Percentiles rank a stretch among this genome's conserved stretches.
Conservation (phyloP, 306 rosid genomes). For the Ceratonia siliqua region DNA sequence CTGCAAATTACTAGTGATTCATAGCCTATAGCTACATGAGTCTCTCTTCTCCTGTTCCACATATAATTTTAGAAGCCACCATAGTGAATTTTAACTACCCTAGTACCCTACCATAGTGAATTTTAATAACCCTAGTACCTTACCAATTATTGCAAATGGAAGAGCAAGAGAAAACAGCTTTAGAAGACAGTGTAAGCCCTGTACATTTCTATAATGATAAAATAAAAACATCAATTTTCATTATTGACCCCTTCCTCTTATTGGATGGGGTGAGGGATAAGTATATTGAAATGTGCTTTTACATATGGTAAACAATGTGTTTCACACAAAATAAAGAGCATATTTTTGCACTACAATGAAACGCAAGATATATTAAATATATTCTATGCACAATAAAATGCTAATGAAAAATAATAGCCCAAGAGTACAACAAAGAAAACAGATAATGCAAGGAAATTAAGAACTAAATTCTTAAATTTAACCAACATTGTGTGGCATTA, state of each 20-base stretch:
- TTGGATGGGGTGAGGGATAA: not conserved
- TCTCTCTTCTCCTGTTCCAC: slow-evolving; percentile 1
- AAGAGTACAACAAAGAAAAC: not conserved
- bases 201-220: not conserved
- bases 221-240: not conserved
- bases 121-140: not conserved
- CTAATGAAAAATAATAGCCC: not conserved
- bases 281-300: not conserved
- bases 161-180: not conserved
- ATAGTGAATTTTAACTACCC: not conserved
- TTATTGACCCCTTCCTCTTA: not conserved
- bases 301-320: not conserved
- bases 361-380: not conserved
- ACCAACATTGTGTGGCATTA: not conserved
- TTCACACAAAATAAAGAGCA: not conserved
- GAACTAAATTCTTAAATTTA: not conserved
- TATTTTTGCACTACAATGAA: not conserved
- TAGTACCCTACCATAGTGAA: not conserved
- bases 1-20: not conserved
- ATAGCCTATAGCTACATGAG: not conserved
- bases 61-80: not conserved
- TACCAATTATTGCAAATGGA: not conserved
- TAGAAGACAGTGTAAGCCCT: not conserved
- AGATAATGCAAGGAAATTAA: not conserved
- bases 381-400: not conserved